These are phyloP conservation scores for Pythium aristosporum DNA, from an alignment of 352 stramenopile species.

Conservation along the genomic window DNA sequence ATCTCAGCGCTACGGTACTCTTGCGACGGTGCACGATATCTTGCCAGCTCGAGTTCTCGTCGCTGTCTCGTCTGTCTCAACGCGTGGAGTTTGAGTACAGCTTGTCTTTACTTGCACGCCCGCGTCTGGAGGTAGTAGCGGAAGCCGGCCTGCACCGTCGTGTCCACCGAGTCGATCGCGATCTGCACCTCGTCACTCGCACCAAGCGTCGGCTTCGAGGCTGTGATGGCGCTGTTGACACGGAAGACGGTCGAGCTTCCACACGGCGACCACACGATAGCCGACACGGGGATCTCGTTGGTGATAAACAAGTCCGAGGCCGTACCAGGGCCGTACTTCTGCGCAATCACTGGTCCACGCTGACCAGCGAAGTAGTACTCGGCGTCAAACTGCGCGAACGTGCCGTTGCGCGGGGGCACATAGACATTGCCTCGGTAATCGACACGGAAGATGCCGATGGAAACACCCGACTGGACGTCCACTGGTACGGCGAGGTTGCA, in stretches of 20 bases:
- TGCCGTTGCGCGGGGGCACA: constrained; percentile 33
- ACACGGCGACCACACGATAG: constrained; percentile 52
- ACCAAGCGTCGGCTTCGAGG: constrained; percentile 28
- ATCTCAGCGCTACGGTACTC: too few relatives aligned
- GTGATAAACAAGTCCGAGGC: constrained; percentile 46
- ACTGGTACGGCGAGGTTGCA: constrained; percentile 44
- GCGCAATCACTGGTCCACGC: constrained; percentile 29
- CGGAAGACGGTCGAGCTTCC: constrained; percentile 50
- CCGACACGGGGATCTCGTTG: constrained; percentile 42
- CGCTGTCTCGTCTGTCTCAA: too few relatives aligned
- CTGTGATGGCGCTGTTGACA: constrained; percentile 49
- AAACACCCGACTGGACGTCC: constrained; percentile 32
- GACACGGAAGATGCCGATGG: constrained; percentile 37
- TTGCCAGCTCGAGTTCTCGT: too few relatives aligned
- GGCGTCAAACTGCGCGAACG: constrained; percentile 46
- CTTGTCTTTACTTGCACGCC: constrained; percentile 18
- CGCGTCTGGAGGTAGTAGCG: constrained; percentile 47
- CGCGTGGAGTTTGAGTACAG: too few relatives aligned
- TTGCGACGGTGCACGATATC: too few relatives aligned
- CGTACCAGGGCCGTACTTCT: constrained; percentile 32
- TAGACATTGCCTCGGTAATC: constrained; percentile 49
- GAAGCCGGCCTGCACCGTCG: constrained; percentile 45
- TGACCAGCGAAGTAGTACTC: constrained; percentile 61
- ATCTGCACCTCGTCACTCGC: constrained; percentile 42
- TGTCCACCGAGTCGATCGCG: constrained; percentile 52